Evolutionary conservation across 305 asterid species (phyloP).

Genomic region (Solanum aculeatissimum): DNA sequence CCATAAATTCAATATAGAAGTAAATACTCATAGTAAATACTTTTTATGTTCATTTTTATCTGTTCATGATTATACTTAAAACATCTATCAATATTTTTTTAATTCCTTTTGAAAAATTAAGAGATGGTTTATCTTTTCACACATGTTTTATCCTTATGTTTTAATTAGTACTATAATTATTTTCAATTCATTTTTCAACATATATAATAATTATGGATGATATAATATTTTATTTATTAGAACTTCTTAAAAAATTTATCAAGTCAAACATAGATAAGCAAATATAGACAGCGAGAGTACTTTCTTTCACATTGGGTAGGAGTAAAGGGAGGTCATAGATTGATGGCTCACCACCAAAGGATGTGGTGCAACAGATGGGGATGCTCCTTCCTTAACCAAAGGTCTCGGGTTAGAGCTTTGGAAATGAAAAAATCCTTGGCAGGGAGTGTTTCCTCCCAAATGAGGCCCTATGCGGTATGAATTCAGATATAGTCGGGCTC

Average conservation of each 20-base stretch:
- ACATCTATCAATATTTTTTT: neutral
- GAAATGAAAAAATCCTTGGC: too few relatives aligned
- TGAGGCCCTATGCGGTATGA: too few relatives aligned
- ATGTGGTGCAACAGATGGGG: too few relatives aligned
- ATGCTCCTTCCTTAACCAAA: too few relatives aligned
- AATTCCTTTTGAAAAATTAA: neutral
- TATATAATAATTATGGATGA: neutral
- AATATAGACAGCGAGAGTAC: accelerated
- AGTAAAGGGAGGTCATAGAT: neutral
- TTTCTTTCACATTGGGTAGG: neutral
- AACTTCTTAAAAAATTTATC: neutral
- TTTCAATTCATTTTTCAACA: neutral
- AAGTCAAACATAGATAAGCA: neutral
- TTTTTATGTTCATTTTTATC: neutral
- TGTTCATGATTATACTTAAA: neutral
- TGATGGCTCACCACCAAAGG: too few relatives aligned
- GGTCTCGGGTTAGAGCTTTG: too few relatives aligned
- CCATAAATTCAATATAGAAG: neutral
- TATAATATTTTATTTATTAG: neutral
- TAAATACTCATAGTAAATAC: neutral
- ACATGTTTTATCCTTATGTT: neutral
- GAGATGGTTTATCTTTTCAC: neutral
- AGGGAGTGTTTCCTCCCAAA: too few relatives aligned
- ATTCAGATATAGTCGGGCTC: too few relatives aligned
- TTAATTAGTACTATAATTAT: neutral